Evolutionary conservation across 805 yeast genomes (phyloP).

Genomic region (Starmerella cellae): DNA sequence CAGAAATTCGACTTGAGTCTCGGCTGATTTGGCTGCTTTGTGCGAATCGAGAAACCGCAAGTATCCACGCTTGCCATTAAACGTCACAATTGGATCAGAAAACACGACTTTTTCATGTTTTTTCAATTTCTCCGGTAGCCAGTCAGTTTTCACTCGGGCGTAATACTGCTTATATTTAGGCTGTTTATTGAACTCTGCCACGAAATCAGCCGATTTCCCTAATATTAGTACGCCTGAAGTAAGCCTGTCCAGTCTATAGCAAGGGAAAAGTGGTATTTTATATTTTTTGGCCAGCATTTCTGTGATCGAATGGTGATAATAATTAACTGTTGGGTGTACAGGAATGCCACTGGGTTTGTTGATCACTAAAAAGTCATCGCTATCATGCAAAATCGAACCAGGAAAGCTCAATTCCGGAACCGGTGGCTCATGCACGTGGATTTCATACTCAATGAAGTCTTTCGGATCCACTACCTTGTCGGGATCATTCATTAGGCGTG

Average conservation of each 20-base stretch:
- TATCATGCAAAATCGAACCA: conserved; percentile 44
- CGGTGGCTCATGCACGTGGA: conserved; percentile 85
- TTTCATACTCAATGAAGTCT: conserved; percentile 61
- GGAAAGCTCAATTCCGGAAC: conserved; percentile 40
- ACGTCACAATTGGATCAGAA: conserved; percentile 16
- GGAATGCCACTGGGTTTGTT: conserved; percentile 93
- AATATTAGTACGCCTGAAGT: conserved; percentile 23
- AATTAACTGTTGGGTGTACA: conserved; percentile 84
- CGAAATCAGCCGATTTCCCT: conserved; percentile 13
- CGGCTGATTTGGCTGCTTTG: conserved; percentile 13
- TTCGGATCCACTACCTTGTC: conserved; percentile 50
- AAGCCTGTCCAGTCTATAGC: conserved; percentile 22
- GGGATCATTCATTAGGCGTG: conserved; percentile 11
- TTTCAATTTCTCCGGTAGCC: background rate
- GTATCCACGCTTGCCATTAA: conserved; percentile 21
- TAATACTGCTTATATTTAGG: conserved; percentile 9
- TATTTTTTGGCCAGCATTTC: conserved; percentile 14
- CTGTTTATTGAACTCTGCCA: conserved; percentile 4
- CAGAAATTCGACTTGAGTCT: conserved; percentile 9
- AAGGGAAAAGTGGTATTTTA: conserved; percentile 18
- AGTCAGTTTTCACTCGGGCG: conserved; percentile 11
- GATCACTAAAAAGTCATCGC: conserved; percentile 59
- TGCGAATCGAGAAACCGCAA: conserved; percentile 5
- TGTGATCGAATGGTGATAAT: conserved; percentile 42
- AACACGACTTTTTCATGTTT: background rate